phyloP scores from a whole-genome alignment of 2,329 filamentous ascomycete species.

The Neofusicoccum laricinum region DNA sequence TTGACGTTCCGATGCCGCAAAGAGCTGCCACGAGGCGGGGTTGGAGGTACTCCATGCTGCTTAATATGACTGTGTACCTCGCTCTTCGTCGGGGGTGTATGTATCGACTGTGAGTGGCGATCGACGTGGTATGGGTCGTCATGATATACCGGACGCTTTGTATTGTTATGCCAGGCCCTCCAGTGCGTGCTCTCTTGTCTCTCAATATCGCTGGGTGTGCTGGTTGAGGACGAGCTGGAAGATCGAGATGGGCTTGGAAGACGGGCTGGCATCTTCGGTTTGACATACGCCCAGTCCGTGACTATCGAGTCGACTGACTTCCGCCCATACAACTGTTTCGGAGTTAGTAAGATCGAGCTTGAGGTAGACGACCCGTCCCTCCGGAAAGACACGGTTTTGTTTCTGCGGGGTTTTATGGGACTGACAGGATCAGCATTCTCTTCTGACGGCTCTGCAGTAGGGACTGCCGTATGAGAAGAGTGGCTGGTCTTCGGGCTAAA shows the following conservation, averaged over 20 bases:
- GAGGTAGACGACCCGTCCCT: not conserved
- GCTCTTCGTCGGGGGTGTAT: not conserved
- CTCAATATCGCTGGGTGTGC: not conserved
- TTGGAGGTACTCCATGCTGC: not conserved
- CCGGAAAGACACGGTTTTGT: not conserved
- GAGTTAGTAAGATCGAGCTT: constrained; percentile 16
- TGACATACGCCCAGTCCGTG: constrained; percentile 30
- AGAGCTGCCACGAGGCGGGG: constrained; percentile 4
- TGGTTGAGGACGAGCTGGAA: not conserved
- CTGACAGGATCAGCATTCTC: not conserved
- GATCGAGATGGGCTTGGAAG: constrained; percentile 1
- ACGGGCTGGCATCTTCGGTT: not conserved
- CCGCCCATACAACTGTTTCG: constrained; percentile 10
- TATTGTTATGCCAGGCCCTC: constrained; percentile 12
- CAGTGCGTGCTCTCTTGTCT: constrained; percentile 11
- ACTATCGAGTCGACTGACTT: constrained; percentile 21
- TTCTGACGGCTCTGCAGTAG: not conserved
- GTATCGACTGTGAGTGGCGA: not conserved
- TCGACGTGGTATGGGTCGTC: not conserved
- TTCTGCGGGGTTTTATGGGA: not conserved
- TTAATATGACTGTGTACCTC: constrained; percentile 7
- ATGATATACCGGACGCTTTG: not conserved
- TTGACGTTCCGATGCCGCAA: constrained; percentile 3
- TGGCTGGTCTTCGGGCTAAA: not conserved
- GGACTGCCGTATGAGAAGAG: not conserved